phyloP scores from a whole-genome alignment of 768 basidiomycete species.

The Sarcomyxa edulis region DNA sequence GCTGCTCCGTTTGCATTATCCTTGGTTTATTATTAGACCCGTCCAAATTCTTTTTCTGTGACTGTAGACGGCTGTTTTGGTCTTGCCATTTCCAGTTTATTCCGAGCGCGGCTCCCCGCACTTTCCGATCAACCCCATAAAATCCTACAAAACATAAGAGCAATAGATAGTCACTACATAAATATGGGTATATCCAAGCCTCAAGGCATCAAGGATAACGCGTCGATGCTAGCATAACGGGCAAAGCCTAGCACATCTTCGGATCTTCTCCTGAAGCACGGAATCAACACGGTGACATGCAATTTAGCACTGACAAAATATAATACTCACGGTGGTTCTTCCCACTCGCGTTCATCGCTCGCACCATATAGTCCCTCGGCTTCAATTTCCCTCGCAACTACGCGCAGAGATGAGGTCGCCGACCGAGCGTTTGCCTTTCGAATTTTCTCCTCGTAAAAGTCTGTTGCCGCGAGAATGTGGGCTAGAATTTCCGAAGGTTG shows the following conservation, averaged over 20 bases:
- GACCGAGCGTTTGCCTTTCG: conserved; percentile 33
- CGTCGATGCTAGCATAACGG: conserved; percentile 50
- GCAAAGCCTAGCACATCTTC: conserved; percentile 51
- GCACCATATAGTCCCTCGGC: conserved; percentile 48
- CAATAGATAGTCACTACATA: too few species aligned
- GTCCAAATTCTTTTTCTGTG: too few species aligned
- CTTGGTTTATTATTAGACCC: too few species aligned
- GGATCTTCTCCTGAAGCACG: conserved; percentile 30
- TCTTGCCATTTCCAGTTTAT: too few species aligned
- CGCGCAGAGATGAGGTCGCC: conserved; percentile 51
- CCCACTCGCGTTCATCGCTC: conserved; percentile 18
- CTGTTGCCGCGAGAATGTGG: conserved; percentile 35
- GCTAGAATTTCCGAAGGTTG: conserved; percentile 31
- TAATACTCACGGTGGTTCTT: conserved; percentile 40
- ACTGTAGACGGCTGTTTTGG: too few species aligned
- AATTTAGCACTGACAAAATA: conserved; percentile 14
- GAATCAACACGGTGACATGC: conserved; percentile 13
- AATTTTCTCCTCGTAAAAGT: conserved; percentile 55
- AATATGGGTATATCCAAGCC: conserved; percentile 1
- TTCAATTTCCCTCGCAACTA: conserved; percentile 58
- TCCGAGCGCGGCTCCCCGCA: too few species aligned
- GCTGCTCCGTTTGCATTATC: too few species aligned
- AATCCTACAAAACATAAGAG: too few species aligned
- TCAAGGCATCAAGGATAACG: conserved; percentile 48
- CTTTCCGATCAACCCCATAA: too few species aligned